Evolutionary conservation across 2,329 filamentous ascomycete genomes (phyloP).

Genomic region (Trematosphaeria pertusa): DNA sequence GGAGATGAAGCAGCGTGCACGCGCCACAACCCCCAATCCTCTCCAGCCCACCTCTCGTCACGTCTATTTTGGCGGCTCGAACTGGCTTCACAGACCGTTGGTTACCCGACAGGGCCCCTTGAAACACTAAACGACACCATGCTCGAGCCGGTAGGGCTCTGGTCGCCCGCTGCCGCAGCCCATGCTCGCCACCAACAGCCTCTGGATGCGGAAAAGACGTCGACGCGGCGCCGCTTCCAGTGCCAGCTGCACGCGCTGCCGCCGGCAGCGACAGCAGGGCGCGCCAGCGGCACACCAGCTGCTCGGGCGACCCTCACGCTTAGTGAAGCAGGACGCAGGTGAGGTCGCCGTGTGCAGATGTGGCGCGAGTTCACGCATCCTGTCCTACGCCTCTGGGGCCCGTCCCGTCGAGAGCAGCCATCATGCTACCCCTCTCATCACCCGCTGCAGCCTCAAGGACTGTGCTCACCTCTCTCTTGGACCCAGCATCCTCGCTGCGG

Average conservation of each 20-base stretch:
- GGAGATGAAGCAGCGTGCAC: slow-evolving; percentile 26
- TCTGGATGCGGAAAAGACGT: slow-evolving; percentile 25
- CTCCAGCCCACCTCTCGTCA: slow-evolving; percentile 23
- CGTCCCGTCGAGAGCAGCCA: slow-evolving; percentile 1
- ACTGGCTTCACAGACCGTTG: slow-evolving; percentile 8
- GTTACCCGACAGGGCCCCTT: slow-evolving; percentile 32
- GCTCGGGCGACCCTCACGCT: slow-evolving; percentile 6
- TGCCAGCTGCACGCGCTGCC: slow-evolving; percentile 13
- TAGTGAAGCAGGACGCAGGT: neutral
- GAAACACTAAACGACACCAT: slow-evolving; percentile 17
- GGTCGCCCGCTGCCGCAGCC: slow-evolving; percentile 30
- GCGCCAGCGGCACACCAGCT: slow-evolving; percentile 9
- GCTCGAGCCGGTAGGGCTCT: slow-evolving; percentile 32
- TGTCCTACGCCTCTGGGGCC: neutral
- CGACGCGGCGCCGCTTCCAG: slow-evolving; percentile 23
- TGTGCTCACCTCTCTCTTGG: slow-evolving; percentile 18
- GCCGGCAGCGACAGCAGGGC: neutral
- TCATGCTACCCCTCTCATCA: slow-evolving; percentile 14
- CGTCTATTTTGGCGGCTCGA: slow-evolving; percentile 26
- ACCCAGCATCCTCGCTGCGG: slow-evolving; percentile 34
- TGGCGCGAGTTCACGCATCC: slow-evolving; percentile 3
- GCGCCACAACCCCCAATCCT: slow-evolving; percentile 30
- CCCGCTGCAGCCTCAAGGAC: slow-evolving; percentile 22
- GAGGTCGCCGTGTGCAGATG: neutral
- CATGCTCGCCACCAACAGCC: slow-evolving; percentile 39